Percentiles rank a stretch among this genome's conserved stretches.
Conservation (phyloP, 2,329 filamentous ascomycete genomes). For the Talaromyces marneffei region DNA sequence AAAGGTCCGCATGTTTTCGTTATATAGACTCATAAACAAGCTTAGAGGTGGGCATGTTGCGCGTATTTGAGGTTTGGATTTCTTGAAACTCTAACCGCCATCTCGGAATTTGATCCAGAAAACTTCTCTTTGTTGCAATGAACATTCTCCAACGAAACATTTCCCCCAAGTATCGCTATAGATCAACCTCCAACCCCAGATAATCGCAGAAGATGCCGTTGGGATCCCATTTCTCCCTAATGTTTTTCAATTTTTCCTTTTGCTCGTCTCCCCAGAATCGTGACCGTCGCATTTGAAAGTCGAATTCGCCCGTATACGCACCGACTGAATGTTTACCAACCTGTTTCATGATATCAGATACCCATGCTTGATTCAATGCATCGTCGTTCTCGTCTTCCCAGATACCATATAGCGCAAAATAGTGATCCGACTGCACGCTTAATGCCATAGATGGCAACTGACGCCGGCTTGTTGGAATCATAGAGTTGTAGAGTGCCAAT, state of each 20-base stretch:
- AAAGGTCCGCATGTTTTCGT: background rate
- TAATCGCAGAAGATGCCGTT: constrained; percentile 35
- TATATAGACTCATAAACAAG: background rate
- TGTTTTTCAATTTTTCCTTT: constrained; percentile 33
- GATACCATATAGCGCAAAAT: constrained; percentile 48
- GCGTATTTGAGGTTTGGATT: background rate
- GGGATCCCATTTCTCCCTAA: constrained; percentile 6
- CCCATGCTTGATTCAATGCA: constrained; percentile 8
- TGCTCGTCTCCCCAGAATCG: constrained; percentile 45
- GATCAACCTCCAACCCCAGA: constrained; percentile 24
- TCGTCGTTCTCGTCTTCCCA: constrained; percentile 34
- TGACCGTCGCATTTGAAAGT: constrained; percentile 45
- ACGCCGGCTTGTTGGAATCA: constrained; percentile 35
- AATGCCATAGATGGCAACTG: constrained; percentile 46
- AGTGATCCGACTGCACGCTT: constrained; percentile 50
- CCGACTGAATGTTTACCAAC: constrained; percentile 40
- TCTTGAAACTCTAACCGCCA: background rate
- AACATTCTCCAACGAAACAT: background rate
- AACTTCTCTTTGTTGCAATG: background rate
- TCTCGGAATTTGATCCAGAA: background rate
- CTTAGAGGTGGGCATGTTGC: background rate
- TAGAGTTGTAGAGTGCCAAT: background rate
- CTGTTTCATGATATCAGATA: constrained; percentile 19
- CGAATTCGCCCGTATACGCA: constrained; percentile 48
- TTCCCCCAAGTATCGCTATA: background rate